Conservation (phyloP, 331 rosid genomes). For the Malus hybrid region DNA sequence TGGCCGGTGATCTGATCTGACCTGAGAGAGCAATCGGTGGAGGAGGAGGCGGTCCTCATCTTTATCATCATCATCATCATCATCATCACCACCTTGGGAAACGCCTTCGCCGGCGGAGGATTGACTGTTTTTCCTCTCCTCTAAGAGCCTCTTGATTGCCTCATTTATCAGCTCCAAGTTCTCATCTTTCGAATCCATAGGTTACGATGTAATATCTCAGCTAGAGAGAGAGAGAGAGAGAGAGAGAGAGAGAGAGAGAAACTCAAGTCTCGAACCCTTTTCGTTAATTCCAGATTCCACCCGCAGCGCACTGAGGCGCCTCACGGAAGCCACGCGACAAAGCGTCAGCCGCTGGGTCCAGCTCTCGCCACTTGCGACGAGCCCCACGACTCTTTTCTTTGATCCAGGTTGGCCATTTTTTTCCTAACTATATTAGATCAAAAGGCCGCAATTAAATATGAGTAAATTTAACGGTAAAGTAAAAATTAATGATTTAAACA, state of each 20-base stretch:
- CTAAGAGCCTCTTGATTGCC: constrained; percentile 48
- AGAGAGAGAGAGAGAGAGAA: too few species aligned
- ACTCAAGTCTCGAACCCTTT: neutral
- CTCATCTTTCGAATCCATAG: constrained; percentile 41
- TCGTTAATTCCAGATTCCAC: neutral
- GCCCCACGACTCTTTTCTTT: too few species aligned
- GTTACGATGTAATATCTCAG: neutral
- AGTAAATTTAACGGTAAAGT: too few species aligned
- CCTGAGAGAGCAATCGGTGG: constrained; percentile 48
- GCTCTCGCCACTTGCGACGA: too few species aligned
- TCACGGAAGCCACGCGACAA: too few species aligned
- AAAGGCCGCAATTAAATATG: too few species aligned
- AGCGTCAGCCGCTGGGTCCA: too few species aligned
- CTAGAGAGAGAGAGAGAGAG: neutral
- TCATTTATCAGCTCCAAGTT: constrained; percentile 39
- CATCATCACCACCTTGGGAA: neutral
- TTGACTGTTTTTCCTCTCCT: constrained; percentile 26
- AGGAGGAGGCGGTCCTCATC: constrained; percentile 46
- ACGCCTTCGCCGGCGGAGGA: constrained; percentile 10
- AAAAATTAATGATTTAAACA: too few species aligned
- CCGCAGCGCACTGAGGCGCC: too few species aligned
- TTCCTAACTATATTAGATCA: too few species aligned
- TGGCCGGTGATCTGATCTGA: constrained; percentile 16
- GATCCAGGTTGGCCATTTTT: too few species aligned
- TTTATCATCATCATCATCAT: constrained; percentile 21